Conservation (phyloP, 2,329 filamentous ascomycete genomes). For the Microcyclospora pomicola region DNA sequence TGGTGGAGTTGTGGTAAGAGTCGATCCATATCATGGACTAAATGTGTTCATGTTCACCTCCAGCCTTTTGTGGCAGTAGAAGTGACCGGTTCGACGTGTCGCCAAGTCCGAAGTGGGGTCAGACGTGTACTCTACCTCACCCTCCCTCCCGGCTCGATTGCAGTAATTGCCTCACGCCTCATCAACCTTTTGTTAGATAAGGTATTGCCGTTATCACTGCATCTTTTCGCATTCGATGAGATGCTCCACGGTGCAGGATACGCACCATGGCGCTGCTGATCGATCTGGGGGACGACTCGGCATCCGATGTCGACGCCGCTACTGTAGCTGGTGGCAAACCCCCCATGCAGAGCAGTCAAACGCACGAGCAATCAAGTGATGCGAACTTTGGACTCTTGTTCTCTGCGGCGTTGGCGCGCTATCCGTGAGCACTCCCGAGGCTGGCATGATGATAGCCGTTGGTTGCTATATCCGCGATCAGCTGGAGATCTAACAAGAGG, state of each 20-base stretch:
- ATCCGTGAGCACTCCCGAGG: constrained; percentile 38
- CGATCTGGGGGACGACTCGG: constrained; percentile 27
- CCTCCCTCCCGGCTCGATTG: too few relatives aligned
- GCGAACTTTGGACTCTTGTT: constrained; percentile 42
- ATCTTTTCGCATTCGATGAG: neutral
- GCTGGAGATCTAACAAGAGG: neutral
- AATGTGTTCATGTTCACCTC: too few relatives aligned
- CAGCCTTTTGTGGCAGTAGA: too few relatives aligned
- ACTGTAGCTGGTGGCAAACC: constrained; percentile 4
- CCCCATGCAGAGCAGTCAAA: neutral
- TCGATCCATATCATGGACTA: too few relatives aligned
- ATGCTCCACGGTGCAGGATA: neutral
- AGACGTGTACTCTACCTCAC: too few relatives aligned
- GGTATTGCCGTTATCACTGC: too few relatives aligned
- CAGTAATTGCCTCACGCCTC: too few relatives aligned
- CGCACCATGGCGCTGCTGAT: constrained; percentile 29
- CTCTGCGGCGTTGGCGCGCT: constrained; percentile 50
- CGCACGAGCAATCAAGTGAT: constrained; percentile 23
- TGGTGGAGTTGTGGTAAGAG: too few relatives aligned
- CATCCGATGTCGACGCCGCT: constrained; percentile 9
- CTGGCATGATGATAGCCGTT: neutral
- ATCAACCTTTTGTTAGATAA: too few relatives aligned
- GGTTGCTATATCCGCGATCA: too few relatives aligned
- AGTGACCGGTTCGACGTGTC: too few relatives aligned
- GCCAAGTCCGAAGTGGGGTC: too few relatives aligned